These are phyloP conservation scores for Monosporascus ibericus DNA, from an alignment of 2,329 filamentous ascomycete species.

Conservation along the genomic window DNA sequence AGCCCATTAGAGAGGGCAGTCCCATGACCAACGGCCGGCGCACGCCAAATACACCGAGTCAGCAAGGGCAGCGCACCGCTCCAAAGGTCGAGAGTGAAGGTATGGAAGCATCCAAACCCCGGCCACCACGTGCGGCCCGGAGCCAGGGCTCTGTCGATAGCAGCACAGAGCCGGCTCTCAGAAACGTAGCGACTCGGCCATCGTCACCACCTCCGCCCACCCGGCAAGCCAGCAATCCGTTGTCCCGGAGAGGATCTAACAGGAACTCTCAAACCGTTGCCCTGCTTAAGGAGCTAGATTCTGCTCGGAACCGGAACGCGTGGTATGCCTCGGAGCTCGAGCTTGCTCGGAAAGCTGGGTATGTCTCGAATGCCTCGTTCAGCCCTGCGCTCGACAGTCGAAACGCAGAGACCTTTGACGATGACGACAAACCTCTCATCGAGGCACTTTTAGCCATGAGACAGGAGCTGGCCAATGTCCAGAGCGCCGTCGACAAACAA, in stretches of 20 bases:
- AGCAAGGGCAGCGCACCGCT: slow-evolving; percentile 33
- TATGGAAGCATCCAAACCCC: slow-evolving; percentile 33
- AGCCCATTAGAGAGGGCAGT: slow-evolving; percentile 40
- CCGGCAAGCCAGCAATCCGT: slow-evolving; percentile 50
- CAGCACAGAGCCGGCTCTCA: slow-evolving; percentile 50
- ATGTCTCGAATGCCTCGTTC: slow-evolving; percentile 63
- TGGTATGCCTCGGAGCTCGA: slow-evolving; percentile 97
- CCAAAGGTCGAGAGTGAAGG: slow-evolving; percentile 31
- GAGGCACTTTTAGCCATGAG: slow-evolving; percentile 92
- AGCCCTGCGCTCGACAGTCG: slow-evolving; percentile 72
- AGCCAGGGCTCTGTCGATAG: slow-evolving; percentile 65
- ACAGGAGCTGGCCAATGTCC: slow-evolving; percentile 81
- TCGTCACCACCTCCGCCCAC: slow-evolving; percentile 54
- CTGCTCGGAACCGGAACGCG: slow-evolving; percentile 77
- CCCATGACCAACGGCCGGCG: slow-evolving; percentile 54
- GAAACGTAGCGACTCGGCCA: slow-evolving; percentile 36
- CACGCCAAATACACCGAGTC: slow-evolving; percentile 60
- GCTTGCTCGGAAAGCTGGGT: slow-evolving; percentile 84
- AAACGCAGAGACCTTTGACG: slow-evolving; percentile 72
- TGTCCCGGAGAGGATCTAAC: slow-evolving; percentile 54
- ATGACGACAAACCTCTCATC: slow-evolving; percentile 86
- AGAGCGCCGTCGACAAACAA: slow-evolving; percentile 83
- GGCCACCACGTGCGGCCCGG: slow-evolving; percentile 46
- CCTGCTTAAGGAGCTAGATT: slow-evolving; percentile 80
- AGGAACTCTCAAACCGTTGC: slow-evolving; percentile 64